phyloP scores from a whole-genome alignment of 192 early-diverging fungal genomes.

The Podila epicladia region DNA sequence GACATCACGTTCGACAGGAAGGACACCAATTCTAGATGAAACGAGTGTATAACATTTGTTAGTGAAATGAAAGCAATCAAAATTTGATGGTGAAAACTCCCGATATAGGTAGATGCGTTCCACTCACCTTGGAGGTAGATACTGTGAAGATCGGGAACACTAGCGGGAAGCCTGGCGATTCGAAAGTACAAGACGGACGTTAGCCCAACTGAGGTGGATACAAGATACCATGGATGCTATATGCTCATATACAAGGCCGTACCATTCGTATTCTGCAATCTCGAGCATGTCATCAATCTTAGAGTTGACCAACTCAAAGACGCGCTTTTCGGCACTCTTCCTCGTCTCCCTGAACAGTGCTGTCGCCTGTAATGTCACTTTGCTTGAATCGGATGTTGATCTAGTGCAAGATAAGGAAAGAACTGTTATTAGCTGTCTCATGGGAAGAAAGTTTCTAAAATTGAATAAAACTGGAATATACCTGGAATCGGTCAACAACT shows the following conservation, averaged over 20 bases:
- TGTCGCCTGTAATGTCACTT: constrained; percentile 70
- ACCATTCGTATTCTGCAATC: constrained; percentile 89
- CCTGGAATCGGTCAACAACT: constrained; percentile 74
- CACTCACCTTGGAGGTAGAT: constrained; percentile 73
- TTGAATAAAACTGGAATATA: neutral
- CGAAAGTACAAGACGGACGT: neutral
- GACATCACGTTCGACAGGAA: constrained; percentile 74
- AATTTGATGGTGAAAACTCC: no score
- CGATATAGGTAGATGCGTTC: neutral
- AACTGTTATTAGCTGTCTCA: neutral
- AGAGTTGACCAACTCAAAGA: constrained; percentile 80
- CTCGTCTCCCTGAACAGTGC: constrained; percentile 75
- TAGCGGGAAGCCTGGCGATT: constrained; percentile 61
- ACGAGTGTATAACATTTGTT: neutral
- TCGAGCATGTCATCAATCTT: constrained; percentile 88
- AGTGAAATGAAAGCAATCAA: neutral
- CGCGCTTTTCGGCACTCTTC: constrained; percentile 79
- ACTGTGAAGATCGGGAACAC: constrained; percentile 65
- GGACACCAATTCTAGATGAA: constrained; percentile 69
- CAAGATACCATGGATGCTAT: neutral
- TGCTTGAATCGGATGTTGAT: constrained; percentile 64
- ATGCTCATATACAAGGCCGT: neutral
- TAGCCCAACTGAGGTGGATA: no score
- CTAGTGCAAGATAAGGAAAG: constrained; percentile 22
- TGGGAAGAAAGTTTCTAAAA: neutral